phyloP scores from a whole-genome alignment of 179 eudicot species.

The Drosera spatulata region DNA sequence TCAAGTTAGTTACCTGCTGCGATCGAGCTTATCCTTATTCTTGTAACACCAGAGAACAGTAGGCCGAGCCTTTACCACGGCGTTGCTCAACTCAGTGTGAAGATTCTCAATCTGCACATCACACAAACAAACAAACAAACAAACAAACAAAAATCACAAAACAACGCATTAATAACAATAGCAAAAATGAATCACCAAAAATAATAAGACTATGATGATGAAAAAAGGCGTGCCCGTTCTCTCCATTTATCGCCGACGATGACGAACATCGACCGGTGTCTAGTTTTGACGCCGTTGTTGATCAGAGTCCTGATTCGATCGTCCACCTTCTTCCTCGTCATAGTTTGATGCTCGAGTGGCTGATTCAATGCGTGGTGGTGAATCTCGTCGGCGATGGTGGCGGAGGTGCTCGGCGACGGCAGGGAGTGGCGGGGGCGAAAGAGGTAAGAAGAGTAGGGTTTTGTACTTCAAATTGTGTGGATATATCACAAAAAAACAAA shows the following conservation, averaged over 20 bases:
- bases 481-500: no score
- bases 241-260: constrained; percentile 80
- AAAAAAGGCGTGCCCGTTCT: constrained; percentile 35
- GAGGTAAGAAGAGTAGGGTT: no score
- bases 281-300: constrained; percentile 72
- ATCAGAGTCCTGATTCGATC: constrained; percentile 74
- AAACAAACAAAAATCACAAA: no score
- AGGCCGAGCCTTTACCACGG: constrained; percentile 57
- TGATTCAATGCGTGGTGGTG: no score
- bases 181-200: neutral
- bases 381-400: no score
- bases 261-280: constrained; percentile 76
- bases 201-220: neutral
- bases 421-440: no score
- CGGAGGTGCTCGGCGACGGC: no score
- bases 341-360: neutral
- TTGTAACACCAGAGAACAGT: constrained; percentile 81
- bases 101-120: constrained; percentile 66
- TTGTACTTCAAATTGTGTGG: no score
- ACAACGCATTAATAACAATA: neutral
- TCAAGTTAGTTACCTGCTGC: constrained; percentile 51
- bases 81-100: constrained; percentile 51
- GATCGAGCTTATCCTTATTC: constrained; percentile 72
- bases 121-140: no score
- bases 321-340: constrained; percentile 82